Evolutionary conservation across 768 basidiomycete species (phyloP), one percentile per base, ranked within the genome.

Genomic region (Boletus rex-veris): DNA sequence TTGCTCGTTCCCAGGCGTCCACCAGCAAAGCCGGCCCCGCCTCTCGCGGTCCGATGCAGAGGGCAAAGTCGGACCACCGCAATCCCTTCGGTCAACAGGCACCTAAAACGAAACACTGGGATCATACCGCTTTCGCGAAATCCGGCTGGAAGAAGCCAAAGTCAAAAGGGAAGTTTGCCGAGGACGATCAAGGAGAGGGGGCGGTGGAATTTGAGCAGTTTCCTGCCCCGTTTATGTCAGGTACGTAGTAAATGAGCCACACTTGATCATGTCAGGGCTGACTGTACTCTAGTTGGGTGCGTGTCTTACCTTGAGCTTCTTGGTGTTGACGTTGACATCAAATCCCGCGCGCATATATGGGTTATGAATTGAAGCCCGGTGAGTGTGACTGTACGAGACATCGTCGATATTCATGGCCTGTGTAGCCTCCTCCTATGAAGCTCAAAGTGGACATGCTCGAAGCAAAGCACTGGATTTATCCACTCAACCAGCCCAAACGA

Each of bases 391-490:
- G 5, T 19, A 9, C 36, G 26, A 24, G 28, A 33, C 18, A 14
- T 30, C n/a, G 18, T 18, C n/a, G 14, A 12, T 44, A 50, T 48
- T 60, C 15, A 55, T 36, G 46, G 21, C 30, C 38, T 46, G 24
- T 44, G 8, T 58, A 90, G 90, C 80, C 82, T 31, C 83, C 80
- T 5, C 78, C 83, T 1, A 92, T 94, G 88, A 92, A 89, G 69
- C 75, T 92, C 26, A 71, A 74, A 46, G 77, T 85, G 9, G 94
- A 97, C 65, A 75, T 82, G n/a, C 77, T 92, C 21, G 88, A 88
- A 51, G 82, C 82, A 7, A 85, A 82, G 59, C 88, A 90, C 47
- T 98, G 94, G 87, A 82, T 97, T 50, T 99, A 87, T 70, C 97
- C 97, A 3, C 76, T 89, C 14, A 98, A 98, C 66, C 78, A 82